Conservation (phyloP, 306 rosid species). For the Vicia faba region DNA sequence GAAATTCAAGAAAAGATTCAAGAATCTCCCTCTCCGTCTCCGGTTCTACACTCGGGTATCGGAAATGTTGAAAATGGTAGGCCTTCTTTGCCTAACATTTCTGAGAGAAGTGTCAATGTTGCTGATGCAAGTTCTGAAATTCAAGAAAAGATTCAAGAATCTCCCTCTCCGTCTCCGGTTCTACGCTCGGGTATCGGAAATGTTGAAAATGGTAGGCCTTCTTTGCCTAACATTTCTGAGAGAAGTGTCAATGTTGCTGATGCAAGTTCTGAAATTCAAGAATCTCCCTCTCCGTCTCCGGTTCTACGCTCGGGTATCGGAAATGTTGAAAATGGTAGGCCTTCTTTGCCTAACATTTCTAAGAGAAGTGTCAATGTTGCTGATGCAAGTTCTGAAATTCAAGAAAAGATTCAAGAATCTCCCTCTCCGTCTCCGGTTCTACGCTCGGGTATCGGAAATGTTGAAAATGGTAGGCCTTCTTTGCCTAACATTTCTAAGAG, state of each 20-base stretch:
- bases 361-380: slow-evolving; percentile 39
- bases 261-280: slow-evolving; percentile 31
- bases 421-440: slow-evolving; percentile 32
- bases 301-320: slow-evolving; percentile 28
- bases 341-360: slow-evolving; percentile 35
- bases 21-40: slow-evolving; percentile 38
- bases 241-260: slow-evolving; percentile 39
- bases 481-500: slow-evolving; percentile 37
- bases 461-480: slow-evolving; percentile 29
- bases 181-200: slow-evolving; percentile 32
- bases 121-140: slow-evolving; percentile 38
- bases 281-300: slow-evolving; percentile 37
- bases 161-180: slow-evolving; percentile 37
- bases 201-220: slow-evolving; percentile 27
- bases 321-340: slow-evolving; percentile 28
- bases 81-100: slow-evolving; percentile 35
- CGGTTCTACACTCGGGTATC: slow-evolving; percentile 22
- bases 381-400: slow-evolving; percentile 39
- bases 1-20: slow-evolving; percentile 41
- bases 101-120: slow-evolving; percentile 38
- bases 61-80: slow-evolving; percentile 32
- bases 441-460: slow-evolving; percentile 32
- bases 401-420: slow-evolving; percentile 28
- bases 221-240: slow-evolving; percentile 35
- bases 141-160: slow-evolving; percentile 38